phyloP scores from a whole-genome alignment of 768 basidiomycete genomes.

The Lactarius sp. region DNA sequence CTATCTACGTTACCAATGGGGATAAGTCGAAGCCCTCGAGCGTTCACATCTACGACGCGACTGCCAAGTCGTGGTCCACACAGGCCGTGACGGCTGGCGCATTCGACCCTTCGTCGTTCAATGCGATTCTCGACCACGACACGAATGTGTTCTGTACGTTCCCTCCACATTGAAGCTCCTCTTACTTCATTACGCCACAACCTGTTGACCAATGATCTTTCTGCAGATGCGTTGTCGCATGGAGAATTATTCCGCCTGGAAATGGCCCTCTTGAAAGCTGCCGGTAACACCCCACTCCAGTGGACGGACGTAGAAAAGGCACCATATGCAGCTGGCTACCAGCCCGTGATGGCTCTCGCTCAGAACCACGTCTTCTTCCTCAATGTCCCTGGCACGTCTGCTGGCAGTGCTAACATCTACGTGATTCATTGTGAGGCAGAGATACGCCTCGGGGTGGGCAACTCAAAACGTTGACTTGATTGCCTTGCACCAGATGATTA shows the following conservation, averaged over 20 bases:
- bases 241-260: slow-evolving; percentile 65
- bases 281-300: slow-evolving; percentile 49
- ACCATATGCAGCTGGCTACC: slow-evolving; percentile 50
- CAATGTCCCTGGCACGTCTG: slow-evolving; percentile 57
- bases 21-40: slow-evolving; percentile 63
- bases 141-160: slow-evolving; percentile 82
- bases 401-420: slow-evolving; percentile 72
- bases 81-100: slow-evolving; percentile 52
- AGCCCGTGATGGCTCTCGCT: slow-evolving; percentile 74
- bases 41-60: slow-evolving; percentile 79
- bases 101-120: slow-evolving; percentile 61
- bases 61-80: slow-evolving; percentile 68
- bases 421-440: slow-evolving; percentile 78
- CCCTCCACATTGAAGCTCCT: slow-evolving; percentile 17
- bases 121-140: slow-evolving; percentile 86
- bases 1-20: slow-evolving; percentile 78
- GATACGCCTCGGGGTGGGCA: neutral
- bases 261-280: slow-evolving; percentile 58
- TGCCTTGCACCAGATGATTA: slow-evolving; percentile 49
- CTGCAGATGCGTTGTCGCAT: slow-evolving; percentile 62
- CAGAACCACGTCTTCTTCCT: slow-evolving; percentile 87
- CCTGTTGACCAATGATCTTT: neutral
- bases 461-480: neutral
- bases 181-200: neutral
- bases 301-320: slow-evolving; percentile 63